A percentile compares a stretch with the other conserved stretches of the same genome.
Evolutionary conservation across 495 filamentous ascomycete species (phyloP).

Genomic region (Penicillium tannophilum): DNA sequence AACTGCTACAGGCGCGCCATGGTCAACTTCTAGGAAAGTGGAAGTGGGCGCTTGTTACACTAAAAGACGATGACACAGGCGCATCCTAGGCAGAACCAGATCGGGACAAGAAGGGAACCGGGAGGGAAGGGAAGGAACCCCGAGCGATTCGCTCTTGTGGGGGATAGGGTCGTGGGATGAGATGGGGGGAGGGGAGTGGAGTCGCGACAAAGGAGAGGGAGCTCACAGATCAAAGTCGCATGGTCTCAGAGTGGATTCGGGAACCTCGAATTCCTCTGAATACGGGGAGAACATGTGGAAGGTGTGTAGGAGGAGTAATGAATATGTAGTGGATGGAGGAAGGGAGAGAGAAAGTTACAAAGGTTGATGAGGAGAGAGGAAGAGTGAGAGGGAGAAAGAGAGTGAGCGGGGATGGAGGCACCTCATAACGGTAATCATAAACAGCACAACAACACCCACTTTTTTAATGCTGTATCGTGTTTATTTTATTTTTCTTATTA

Average conservation of each 20-base stretch:
- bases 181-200: background rate
- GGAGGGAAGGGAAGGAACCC: conserved; percentile 27
- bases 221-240: conserved; percentile 38
- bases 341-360: conserved; percentile 22
- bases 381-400: conserved; percentile 12
- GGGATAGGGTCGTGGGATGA: conserved; percentile 10
- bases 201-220: conserved; percentile 6
- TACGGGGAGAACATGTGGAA: conserved; percentile 37
- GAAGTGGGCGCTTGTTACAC: conserved; percentile 44
- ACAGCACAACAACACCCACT: conserved; percentile 1
- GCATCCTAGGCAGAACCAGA: conserved; percentile 45
- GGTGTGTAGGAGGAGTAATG: conserved; percentile 17
- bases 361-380: conserved; percentile 9
- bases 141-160: background rate
- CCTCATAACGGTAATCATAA: conserved; percentile 27
- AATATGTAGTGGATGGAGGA: conserved; percentile 18
- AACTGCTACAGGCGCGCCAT: conserved; percentile 42
- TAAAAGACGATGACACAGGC: conserved; percentile 48
- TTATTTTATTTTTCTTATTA: background rate
- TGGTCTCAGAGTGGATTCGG: conserved; percentile 36
- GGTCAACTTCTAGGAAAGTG: conserved; percentile 38
- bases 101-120: conserved; percentile 31
- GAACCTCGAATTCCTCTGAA: conserved; percentile 38
- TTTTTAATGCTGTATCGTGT: background rate
- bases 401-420: conserved; percentile 35